Percentiles rank a stretch among this genome's conserved stretches.
Conservation (phyloP, 1,284 basidiomycete species). For the Trametes polyzona region DNA sequence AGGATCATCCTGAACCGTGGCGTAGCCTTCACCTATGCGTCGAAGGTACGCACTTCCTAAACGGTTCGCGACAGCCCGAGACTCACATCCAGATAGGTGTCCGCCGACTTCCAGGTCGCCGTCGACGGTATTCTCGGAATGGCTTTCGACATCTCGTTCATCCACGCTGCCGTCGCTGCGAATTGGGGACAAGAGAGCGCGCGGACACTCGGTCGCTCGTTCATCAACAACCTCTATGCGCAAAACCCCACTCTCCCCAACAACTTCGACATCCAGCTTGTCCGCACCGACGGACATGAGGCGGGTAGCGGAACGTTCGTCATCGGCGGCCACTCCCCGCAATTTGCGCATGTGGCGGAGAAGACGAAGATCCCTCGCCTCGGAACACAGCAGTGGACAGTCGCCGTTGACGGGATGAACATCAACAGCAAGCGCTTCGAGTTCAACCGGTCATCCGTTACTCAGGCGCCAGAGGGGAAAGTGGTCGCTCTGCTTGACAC, state of each 20-base stretch:
- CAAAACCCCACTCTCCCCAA: not conserved
- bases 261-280: slow-evolving; percentile 34
- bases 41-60: not conserved
- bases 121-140: not conserved
- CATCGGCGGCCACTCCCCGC: slow-evolving; percentile 32
- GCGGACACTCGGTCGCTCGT: not conserved
- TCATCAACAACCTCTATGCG: not conserved
- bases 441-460: slow-evolving; percentile 31
- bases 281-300: slow-evolving; percentile 25
- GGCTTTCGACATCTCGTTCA: not conserved
- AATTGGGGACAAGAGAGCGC: not conserved
- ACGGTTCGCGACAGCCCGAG: not conserved
- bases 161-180: not conserved
- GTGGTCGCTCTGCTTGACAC: slow-evolving; percentile 37
- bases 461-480: slow-evolving; percentile 31
- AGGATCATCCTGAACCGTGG: not conserved
- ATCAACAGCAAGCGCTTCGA: slow-evolving; percentile 33
- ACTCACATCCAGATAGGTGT: not conserved
- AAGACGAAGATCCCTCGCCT: slow-evolving; percentile 43
- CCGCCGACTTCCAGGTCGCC: too few relatives aligned
- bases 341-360: slow-evolving; percentile 21
- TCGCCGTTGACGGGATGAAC: slow-evolving; percentile 32
- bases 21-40: not conserved
- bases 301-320: slow-evolving; percentile 27
- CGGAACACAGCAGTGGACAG: slow-evolving; percentile 43